phyloP scores from a whole-genome alignment of 139 green algal genomes.

The Chlorella vulgaris region DNA sequence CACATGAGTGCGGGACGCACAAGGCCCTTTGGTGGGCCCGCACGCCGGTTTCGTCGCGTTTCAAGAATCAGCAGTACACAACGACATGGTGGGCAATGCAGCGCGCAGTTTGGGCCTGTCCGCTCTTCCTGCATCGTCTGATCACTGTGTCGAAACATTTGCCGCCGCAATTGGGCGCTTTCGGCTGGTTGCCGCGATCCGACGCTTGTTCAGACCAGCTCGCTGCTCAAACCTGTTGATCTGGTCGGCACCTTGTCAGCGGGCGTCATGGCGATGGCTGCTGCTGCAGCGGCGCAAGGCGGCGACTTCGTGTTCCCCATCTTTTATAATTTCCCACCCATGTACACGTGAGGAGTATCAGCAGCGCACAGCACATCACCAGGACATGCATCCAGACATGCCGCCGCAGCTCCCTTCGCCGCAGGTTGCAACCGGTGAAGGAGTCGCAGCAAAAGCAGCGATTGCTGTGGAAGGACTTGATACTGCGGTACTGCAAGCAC shows the following conservation, averaged over 20 bases:
- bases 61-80: too few species aligned
- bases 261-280: too few species aligned
- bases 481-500: conserved; percentile 75
- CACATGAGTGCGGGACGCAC: conserved; percentile 6
- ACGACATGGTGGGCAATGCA: too few species aligned
- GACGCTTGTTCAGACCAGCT: too few species aligned
- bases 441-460: conserved; percentile 83
- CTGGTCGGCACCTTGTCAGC: too few species aligned
- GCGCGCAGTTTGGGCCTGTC: too few species aligned
- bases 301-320: conserved; percentile 59
- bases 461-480: conserved; percentile 72
- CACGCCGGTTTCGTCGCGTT: too few species aligned
- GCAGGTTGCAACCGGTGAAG: conserved; percentile 82
- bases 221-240: too few species aligned
- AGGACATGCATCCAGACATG: neutral
- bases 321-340: conserved; percentile 76
- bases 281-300: neutral
- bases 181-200: too few species aligned
- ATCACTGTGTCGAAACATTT: too few species aligned
- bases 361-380: neutral
- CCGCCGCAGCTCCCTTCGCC: neutral
- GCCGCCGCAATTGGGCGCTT: too few species aligned
- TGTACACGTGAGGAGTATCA: conserved; percentile 74
- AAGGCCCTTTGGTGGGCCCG: neutral
- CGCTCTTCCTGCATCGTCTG: too few species aligned